Conservation (phyloP, 2,329 filamentous ascomycete genomes). For the Diaporthe caulivora region DNA sequence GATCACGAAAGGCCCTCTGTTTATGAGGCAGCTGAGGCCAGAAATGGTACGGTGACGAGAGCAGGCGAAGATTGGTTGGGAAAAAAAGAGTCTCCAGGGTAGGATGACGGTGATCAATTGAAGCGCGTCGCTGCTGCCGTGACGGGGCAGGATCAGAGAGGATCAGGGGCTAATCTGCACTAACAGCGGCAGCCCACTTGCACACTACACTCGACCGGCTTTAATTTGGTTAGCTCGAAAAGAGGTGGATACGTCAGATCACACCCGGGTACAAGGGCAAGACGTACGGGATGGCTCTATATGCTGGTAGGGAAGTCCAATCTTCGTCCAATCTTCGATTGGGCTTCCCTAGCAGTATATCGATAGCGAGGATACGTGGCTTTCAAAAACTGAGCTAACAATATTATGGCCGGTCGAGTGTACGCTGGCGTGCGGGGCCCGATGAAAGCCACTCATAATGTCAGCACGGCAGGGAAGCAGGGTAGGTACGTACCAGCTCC, state of each 20-base stretch:
- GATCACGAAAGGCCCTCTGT: background rate
- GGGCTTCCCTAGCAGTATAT: too few relatives aligned
- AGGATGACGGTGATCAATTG: conserved; percentile 13
- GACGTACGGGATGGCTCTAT: too few relatives aligned
- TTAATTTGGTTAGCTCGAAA: too few relatives aligned
- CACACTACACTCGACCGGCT: too few relatives aligned
- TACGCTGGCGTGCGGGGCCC: conserved; percentile 15
- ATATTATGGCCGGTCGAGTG: too few relatives aligned
- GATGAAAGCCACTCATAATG: conserved; percentile 24
- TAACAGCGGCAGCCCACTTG: background rate
- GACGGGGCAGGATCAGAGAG: conserved; percentile 9
- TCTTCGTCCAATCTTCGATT: too few relatives aligned
- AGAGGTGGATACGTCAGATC: too few relatives aligned
- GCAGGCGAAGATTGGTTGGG: background rate
- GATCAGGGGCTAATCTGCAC: conserved; percentile 12
- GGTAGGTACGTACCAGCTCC: background rate
- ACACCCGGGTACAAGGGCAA: too few relatives aligned
- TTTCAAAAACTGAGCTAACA: too few relatives aligned
- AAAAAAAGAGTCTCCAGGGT: background rate
- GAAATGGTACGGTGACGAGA: background rate
- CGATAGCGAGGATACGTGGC: too few relatives aligned
- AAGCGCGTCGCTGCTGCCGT: background rate
- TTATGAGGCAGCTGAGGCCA: background rate
- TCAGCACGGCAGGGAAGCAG: background rate
- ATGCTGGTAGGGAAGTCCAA: too few relatives aligned